Evolutionary conservation across 352 stramenopile genomes (phyloP).

Genomic region (Globisporangium rhizosaccharum): DNA sequence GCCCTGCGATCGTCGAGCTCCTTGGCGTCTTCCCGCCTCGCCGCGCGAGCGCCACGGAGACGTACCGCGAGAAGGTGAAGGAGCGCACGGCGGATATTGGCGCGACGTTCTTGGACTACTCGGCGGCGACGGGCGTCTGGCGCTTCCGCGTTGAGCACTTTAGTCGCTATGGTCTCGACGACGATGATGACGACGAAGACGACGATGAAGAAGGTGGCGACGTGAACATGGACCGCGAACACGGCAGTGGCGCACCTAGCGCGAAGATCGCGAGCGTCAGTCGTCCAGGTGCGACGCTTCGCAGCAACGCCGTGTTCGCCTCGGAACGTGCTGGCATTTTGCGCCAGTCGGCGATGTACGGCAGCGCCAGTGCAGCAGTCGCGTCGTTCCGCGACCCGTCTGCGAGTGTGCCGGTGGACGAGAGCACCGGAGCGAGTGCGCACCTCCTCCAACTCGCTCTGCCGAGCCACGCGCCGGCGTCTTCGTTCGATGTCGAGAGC

Average conservation of each 20-base stretch:
- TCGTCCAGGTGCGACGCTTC: slow-evolving; percentile 12
- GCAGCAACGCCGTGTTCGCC: slow-evolving; percentile 17
- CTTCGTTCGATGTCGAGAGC: slow-evolving; percentile 16
- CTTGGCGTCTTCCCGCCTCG: slow-evolving; percentile 69
- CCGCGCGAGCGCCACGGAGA: slow-evolving; percentile 45
- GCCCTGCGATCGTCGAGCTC: slow-evolving; percentile 74
- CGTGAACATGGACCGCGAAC: slow-evolving; percentile 25
- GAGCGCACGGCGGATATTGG: slow-evolving; percentile 71
- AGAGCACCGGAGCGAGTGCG: background rate
- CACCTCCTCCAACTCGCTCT: background rate
- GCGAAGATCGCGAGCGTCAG: slow-evolving; percentile 22
- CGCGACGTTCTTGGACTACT: slow-evolving; percentile 77
- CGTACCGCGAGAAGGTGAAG: slow-evolving; percentile 77
- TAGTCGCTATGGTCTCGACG: slow-evolving; percentile 74
- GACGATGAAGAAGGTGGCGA: slow-evolving; percentile 23
- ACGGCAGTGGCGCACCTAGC: slow-evolving; percentile 12
- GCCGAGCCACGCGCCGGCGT: background rate
- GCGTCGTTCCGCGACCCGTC: slow-evolving; percentile 24
- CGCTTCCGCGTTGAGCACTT: slow-evolving; percentile 85
- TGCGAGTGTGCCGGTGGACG: background rate
- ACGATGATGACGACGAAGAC: slow-evolving; percentile 68
- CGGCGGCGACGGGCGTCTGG: slow-evolving; percentile 67
- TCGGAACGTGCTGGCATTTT: slow-evolving; percentile 32
- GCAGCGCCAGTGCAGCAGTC: slow-evolving; percentile 18
- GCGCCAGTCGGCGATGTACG: slow-evolving; percentile 44